These are phyloP conservation scores for Halophytophthora polymorphica DNA, from an alignment of 352 stramenopile genomes.

Conservation along the genomic window DNA sequence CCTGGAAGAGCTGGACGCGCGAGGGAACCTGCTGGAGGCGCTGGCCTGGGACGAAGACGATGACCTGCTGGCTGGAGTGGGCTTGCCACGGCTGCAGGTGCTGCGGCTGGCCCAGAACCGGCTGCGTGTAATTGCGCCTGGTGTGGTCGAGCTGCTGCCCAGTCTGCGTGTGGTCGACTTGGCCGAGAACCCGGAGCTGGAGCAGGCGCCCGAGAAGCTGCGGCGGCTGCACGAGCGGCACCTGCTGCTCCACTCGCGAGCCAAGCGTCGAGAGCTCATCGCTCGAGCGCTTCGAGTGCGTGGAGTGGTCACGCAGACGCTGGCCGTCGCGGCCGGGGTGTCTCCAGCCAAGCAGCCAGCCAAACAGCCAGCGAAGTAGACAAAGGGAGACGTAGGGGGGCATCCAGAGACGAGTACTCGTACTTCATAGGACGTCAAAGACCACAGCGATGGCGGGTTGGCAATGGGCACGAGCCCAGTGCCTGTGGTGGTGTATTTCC, in stretches of 20 bases:
- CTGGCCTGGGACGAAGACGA: slow-evolving; percentile 27
- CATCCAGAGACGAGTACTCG: too few relatives aligned
- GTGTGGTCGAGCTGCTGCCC: slow-evolving; percentile 22
- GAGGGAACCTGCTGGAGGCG: slow-evolving; percentile 35
- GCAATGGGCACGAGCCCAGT: too few relatives aligned
- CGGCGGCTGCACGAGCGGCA: slow-evolving; percentile 62
- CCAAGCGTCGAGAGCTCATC: slow-evolving; percentile 64
- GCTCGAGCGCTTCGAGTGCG: slow-evolving; percentile 51
- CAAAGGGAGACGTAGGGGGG: slow-evolving; percentile 3
- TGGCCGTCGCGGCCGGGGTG: slow-evolving; percentile 12
- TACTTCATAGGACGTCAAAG: too few relatives aligned
- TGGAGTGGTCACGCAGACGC: slow-evolving; percentile 31
- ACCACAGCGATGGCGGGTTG: too few relatives aligned
- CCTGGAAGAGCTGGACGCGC: slow-evolving; percentile 44
- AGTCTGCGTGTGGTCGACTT: slow-evolving; percentile 44
- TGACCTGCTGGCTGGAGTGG: slow-evolving; percentile 22
- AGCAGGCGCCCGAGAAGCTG: slow-evolving; percentile 43
- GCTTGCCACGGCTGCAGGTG: slow-evolving; percentile 35
- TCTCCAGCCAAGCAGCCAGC: slow-evolving; percentile 11
- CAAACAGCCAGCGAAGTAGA: slow-evolving; percentile 2
- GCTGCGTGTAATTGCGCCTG: slow-evolving; percentile 25
- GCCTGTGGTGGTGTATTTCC: too few relatives aligned
- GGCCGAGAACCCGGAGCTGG: slow-evolving; percentile 31
- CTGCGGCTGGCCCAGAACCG: slow-evolving; percentile 43
- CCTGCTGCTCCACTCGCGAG: slow-evolving; percentile 52